Conservation (phyloP, 192 early-diverging fungal species). For the Chytriomyces sp. region DNA sequence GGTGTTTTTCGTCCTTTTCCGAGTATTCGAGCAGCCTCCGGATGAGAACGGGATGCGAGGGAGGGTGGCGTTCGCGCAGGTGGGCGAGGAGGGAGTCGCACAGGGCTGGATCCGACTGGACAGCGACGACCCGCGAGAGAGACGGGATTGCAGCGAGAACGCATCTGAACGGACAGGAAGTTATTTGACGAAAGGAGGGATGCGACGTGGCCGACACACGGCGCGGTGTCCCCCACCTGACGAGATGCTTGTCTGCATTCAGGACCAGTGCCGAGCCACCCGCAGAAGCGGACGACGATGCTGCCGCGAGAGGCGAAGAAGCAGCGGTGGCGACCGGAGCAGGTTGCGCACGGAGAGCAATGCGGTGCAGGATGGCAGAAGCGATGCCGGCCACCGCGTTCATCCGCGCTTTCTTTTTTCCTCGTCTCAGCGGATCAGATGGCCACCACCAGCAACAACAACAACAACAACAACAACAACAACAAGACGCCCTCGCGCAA, state of each 20-base stretch:
- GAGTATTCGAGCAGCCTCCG: neutral
- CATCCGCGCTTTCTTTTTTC: neutral
- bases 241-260: neutral
- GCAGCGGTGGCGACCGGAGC: no score
- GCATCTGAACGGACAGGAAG: no score
- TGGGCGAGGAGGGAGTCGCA: no score
- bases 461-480: neutral
- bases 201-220: neutral
- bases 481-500: conserved; percentile 1
- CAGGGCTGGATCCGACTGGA: no score
- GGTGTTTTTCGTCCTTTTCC: neutral
- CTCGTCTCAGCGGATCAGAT: neutral
- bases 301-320: no score
- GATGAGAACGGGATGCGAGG: neutral
- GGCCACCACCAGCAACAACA: neutral
- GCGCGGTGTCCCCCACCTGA: neutral
- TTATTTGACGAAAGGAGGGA: no score
- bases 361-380: neutral
- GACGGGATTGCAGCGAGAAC: no score
- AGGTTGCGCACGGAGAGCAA: no score
- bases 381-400: neutral
- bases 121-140: no score
- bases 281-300: no score
- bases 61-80: no score
- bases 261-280: neutral